Evolutionary conservation across 179 eudicot genomes (phyloP).

Genomic region (Camellia oleifera): DNA sequence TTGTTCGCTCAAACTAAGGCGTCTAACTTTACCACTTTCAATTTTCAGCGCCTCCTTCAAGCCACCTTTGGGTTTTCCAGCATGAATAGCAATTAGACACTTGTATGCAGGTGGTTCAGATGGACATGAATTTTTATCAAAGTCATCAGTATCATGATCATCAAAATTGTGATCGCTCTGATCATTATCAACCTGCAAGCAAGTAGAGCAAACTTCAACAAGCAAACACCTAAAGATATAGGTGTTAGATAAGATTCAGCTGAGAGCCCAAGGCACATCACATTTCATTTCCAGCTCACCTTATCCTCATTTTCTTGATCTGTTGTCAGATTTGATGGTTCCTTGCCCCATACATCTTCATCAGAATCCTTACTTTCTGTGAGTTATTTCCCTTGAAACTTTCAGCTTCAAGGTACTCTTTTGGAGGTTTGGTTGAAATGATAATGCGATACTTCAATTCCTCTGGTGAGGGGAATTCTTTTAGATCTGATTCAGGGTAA

Average conservation of each 20-base stretch:
- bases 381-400: conserved; percentile 20
- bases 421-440: conserved; percentile 90
- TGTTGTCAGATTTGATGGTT: conserved; percentile 31
- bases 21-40: conserved; percentile 58
- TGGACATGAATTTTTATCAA: conserved; percentile 12
- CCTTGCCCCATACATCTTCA: conserved; percentile 45
- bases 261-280: conserved; percentile 1
- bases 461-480: conserved; percentile 80
- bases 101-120: conserved; percentile 57
- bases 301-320: conserved; percentile 26
- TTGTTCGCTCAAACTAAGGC: conserved; percentile 86
- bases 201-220: not conserved
- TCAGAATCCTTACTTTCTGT: conserved; percentile 39
- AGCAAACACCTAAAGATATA: not conserved
- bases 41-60: conserved; percentile 55
- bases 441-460: conserved; percentile 56
- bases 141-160: conserved; percentile 39
- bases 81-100: conserved; percentile 64
- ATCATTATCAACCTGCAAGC: conserved; percentile 35
- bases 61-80: conserved; percentile 64
- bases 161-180: conserved; percentile 29
- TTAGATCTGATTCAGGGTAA: conserved; percentile 47
- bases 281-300: conserved; percentile 21
- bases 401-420: conserved; percentile 66
- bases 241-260: not conserved